Conservation (phyloP, 2,329 filamentous ascomycete species). For the Dothistroma septosporum region DNA sequence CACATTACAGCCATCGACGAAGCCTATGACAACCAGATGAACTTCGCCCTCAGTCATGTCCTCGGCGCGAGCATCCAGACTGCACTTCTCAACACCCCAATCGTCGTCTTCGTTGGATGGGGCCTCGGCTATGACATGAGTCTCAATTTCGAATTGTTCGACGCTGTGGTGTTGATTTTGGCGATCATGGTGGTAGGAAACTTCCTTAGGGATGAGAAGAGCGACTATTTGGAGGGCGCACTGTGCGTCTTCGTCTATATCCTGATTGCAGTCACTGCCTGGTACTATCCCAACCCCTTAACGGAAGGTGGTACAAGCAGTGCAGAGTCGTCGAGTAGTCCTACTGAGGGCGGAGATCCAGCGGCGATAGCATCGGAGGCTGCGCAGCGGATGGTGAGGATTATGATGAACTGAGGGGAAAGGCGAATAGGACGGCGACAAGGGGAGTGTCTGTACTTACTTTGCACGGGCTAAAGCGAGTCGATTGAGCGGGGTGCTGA, state of each 20-base stretch:
- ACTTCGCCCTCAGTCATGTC: conserved; percentile 79
- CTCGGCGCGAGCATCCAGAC: conserved; percentile 86
- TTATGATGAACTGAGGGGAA: neutral
- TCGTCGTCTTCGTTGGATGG: conserved; percentile 79
- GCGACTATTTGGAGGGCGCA: conserved; percentile 82
- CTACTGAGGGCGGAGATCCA: neutral
- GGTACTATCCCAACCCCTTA: conserved; percentile 52
- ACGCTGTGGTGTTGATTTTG: conserved; percentile 74
- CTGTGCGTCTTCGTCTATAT: conserved; percentile 69
- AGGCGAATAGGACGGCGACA: neutral
- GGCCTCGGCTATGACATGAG: conserved; percentile 60
- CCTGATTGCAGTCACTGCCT: conserved; percentile 59
- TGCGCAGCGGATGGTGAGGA: neutral
- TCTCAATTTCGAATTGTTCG: conserved; percentile 82
- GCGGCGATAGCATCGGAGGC: neutral
- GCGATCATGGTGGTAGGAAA: conserved; percentile 66
- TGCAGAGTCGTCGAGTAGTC: neutral
- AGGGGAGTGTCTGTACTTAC: neutral
- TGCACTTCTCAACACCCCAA: conserved; percentile 78
- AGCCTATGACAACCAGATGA: conserved; percentile 72
- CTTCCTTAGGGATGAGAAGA: conserved; percentile 82
- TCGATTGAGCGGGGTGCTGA: neutral
- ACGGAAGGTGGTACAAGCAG: neutral
- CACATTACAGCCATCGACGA: conserved; percentile 80
- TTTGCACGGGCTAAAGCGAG: neutral